A percentile compares a stretch with the other conserved stretches of the same genome.
Conservation (phyloP, 1,139 yeast species). For the Geotrichum phurueaensis region DNA sequence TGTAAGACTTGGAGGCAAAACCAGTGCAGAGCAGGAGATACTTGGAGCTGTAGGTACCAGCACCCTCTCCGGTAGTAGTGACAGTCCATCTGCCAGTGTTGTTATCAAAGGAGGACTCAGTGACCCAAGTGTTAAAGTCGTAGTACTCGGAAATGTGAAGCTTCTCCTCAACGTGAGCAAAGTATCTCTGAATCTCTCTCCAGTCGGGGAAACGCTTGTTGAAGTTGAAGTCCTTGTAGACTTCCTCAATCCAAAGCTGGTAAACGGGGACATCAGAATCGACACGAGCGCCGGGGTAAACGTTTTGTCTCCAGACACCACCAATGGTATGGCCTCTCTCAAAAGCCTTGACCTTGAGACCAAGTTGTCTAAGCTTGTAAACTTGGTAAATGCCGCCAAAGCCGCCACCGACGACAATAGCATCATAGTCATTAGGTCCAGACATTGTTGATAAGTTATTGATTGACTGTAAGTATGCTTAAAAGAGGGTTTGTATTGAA, state of each 20-base stretch:
- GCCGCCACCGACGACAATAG: constrained; percentile 47
- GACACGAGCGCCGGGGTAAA: constrained; percentile 46
- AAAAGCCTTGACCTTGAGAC: constrained; percentile 38
- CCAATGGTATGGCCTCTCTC: constrained; percentile 45
- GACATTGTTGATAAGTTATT: constrained; percentile 13
- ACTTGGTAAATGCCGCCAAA: constrained; percentile 43
- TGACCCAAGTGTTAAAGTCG: constrained; percentile 35
- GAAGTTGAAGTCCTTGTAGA: constrained; percentile 43
- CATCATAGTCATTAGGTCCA: constrained; percentile 21
- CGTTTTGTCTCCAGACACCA: constrained; percentile 51
- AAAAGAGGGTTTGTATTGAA: background rate
- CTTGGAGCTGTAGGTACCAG: constrained; percentile 36
- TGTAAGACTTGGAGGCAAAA: constrained; percentile 23
- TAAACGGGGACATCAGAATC: constrained; percentile 49
- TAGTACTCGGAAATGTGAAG: constrained; percentile 36
- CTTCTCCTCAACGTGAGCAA: constrained; percentile 39
- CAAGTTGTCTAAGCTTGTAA: constrained; percentile 34
- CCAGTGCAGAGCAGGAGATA: constrained; percentile 36
- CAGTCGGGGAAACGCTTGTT: constrained; percentile 43
- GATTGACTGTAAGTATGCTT: background rate
- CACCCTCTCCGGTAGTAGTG: constrained; percentile 35
- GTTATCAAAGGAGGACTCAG: constrained; percentile 36
- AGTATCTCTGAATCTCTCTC: constrained; percentile 45
- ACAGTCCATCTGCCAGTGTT: constrained; percentile 38
- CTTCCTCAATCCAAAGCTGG: constrained; percentile 44